Conservation (phyloP, 2,329 filamentous ascomycete genomes). For the Cadophora malorum region DNA sequence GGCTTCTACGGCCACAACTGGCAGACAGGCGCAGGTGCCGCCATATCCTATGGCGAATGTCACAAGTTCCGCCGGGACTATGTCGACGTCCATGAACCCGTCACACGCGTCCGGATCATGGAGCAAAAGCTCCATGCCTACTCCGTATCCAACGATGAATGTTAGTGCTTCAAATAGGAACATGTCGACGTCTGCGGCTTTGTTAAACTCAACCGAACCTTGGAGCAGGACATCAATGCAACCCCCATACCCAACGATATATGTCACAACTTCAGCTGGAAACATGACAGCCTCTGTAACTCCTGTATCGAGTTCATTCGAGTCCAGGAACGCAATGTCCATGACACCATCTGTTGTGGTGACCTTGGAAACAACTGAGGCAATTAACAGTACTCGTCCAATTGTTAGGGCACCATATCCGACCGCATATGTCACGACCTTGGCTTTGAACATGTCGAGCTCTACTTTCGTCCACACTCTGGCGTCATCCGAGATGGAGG, state of each 20-base stretch:
- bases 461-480: too few relatives aligned
- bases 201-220: not conserved
- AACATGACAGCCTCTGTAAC: too few relatives aligned
- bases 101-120: not conserved
- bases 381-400: too few relatives aligned
- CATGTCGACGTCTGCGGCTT: not conserved
- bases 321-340: not conserved
- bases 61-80: not conserved
- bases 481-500: not conserved
- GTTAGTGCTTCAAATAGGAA: not conserved
- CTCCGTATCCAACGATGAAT: not conserved
- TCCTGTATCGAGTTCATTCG: not conserved
- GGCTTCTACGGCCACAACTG: not conserved
- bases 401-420: not conserved
- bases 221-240: not conserved
- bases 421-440: not conserved
- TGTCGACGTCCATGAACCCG: not conserved
- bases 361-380: not conserved
- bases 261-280: not conserved
- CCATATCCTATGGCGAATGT: not conserved
- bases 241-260: not conserved
- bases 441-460: not conserved
- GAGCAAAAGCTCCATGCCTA: not conserved
- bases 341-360: not conserved
- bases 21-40: not conserved